Evolutionary conservation across 306 rosid genomes (phyloP), one percentile per base, ranked within the genome.

Genomic region (Cicer pinnatifidum): DNA sequence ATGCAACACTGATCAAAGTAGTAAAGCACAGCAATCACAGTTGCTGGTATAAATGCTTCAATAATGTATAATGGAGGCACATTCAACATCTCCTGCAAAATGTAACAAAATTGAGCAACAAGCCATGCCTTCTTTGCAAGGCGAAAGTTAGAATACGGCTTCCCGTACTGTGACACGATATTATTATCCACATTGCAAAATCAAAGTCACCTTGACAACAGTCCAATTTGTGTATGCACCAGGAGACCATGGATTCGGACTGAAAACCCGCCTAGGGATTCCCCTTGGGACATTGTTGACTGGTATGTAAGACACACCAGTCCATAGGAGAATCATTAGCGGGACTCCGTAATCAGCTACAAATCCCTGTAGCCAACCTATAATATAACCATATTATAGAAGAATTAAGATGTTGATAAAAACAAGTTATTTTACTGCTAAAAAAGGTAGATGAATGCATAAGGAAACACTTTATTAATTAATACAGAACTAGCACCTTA

Each of bases 181-280:
- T 69, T 67, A 11, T 50, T 51, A 47, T 70, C 38, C 11, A 46
- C 23, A 43, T 15, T 43, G 20, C 56, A 75, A 78, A 37, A 75
- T 66, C 80, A 78, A 69, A 76, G 16, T 63, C 75, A 88, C 98
- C 93, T 86, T 88, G 70, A 93, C 81, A 80, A 91, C 97, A 9
- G 98, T 90, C 98, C 98, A 91, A 71, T 88, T 93, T 64, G 98
- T 84, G 87, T 91, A 91, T 70, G 98, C 98, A 53, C 97, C 97
- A 66, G 81, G 85, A 53, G 98, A 91, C 98, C 98, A 91, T 75
- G 98, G 98, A 69, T 93, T 91, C 61, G 98, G 98, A 84, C 98
- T 93, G 78, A 85, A 88, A 88, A 93, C 96, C 45, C 98, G 85
- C 73, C 98, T 86, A 2, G 98, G 98, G 83, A 93, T 73, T 82